Conservation (phyloP, 2,329 filamentous ascomycete species). For the Tolypocladium cylindrosporum region DNA sequence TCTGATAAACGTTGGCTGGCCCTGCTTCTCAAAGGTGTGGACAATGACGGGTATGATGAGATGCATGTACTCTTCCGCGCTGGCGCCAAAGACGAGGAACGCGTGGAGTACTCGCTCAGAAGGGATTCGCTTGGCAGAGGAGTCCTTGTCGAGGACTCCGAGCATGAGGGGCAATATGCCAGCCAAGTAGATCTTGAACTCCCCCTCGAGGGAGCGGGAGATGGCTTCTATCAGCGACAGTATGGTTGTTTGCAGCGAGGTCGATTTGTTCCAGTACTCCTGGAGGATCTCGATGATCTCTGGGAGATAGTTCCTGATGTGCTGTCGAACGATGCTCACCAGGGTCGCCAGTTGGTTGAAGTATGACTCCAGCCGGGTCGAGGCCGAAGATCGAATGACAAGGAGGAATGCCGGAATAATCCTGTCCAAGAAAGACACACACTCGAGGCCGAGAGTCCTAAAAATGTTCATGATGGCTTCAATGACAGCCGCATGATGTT, state of each 20-base stretch:
- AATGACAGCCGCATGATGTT: slow-evolving; percentile 88
- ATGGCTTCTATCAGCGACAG: slow-evolving; percentile 89
- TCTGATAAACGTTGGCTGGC: slow-evolving; percentile 68
- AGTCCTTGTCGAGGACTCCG: slow-evolving; percentile 81
- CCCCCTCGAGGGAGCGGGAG: slow-evolving; percentile 83
- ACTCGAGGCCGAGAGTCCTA: slow-evolving; percentile 89
- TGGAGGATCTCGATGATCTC: slow-evolving; percentile 79
- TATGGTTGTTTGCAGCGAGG: slow-evolving; percentile 81
- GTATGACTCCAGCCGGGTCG: slow-evolving; percentile 79
- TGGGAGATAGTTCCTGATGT: slow-evolving; percentile 83
- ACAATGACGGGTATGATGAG: slow-evolving; percentile 95
- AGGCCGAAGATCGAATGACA: slow-evolving; percentile 75
- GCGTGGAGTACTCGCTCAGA: slow-evolving; percentile 90
- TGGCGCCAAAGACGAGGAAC: slow-evolving; percentile 91
- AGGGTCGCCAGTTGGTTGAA: slow-evolving; percentile 93
- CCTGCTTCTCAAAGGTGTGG: slow-evolving; percentile 81
- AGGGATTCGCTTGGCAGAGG: slow-evolving; percentile 61
- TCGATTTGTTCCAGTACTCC: slow-evolving; percentile 79
- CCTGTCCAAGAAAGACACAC: slow-evolving; percentile 85
- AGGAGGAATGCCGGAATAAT: slow-evolving; percentile 90
- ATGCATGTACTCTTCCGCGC: slow-evolving; percentile 98
- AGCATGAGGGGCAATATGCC: slow-evolving; percentile 88
- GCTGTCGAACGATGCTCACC: slow-evolving; percentile 90
- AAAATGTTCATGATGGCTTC: slow-evolving; percentile 99
- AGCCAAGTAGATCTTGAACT: slow-evolving; percentile 95